These are phyloP conservation scores for Teratosphaeria viscida DNA, from an alignment of 2,329 filamentous ascomycete species.

Conservation along the genomic window DNA sequence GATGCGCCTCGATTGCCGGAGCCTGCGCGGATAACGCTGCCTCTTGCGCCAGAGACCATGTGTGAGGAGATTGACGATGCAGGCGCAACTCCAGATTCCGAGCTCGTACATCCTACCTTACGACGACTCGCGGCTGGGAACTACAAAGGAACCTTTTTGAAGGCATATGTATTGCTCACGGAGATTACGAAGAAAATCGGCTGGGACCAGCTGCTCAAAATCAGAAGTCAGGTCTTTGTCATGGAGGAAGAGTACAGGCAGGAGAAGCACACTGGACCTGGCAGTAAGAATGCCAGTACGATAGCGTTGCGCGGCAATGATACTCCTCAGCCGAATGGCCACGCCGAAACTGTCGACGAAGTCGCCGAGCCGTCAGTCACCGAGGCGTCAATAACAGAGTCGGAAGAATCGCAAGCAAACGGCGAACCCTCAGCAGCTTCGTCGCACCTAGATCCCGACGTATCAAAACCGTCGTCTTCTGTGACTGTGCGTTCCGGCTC, in stretches of 20 bases:
- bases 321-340: slow-evolving; percentile 36
- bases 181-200: slow-evolving; percentile 95
- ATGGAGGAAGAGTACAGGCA: slow-evolving; percentile 98
- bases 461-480: slow-evolving; percentile 25
- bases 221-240: slow-evolving; percentile 92
- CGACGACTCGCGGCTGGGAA: slow-evolving; percentile 75
- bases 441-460: slow-evolving; percentile 22
- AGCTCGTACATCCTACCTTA: slow-evolving; percentile 78
- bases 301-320: slow-evolving; percentile 66
- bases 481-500: slow-evolving; percentile 22
- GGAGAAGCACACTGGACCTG: slow-evolving; percentile 55
- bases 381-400: slow-evolving; percentile 18
- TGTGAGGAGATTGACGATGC: slow-evolving; percentile 96
- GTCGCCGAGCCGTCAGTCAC: slow-evolving; percentile 25
- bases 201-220: slow-evolving; percentile 92
- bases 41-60: slow-evolving; percentile 76
- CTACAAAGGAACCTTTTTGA: slow-evolving; percentile 91
- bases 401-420: slow-evolving; percentile 7
- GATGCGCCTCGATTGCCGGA: slow-evolving; percentile 92
- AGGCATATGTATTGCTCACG: slow-evolving; percentile 86
- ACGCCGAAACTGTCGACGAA: slow-evolving; percentile 25
- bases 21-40: slow-evolving; percentile 75
- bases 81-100: slow-evolving; percentile 62
- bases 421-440: slow-evolving; percentile 20
- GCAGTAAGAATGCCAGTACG: slow-evolving; percentile 65